Base-by-base conservation (phyloP, 2,329 filamentous ascomycete species). In the Fusarium poae region DNA sequence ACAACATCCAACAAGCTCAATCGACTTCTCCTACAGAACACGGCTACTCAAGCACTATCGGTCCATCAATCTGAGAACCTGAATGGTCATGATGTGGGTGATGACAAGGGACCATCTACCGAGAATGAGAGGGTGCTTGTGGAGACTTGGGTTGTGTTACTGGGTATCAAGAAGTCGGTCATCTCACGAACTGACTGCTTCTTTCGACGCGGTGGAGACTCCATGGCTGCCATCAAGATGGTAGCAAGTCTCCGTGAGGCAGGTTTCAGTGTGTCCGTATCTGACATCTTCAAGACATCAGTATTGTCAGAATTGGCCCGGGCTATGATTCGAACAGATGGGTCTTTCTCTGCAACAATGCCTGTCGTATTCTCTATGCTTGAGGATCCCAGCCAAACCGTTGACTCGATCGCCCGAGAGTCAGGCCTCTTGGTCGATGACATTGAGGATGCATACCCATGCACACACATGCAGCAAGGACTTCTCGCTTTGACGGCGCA, bases 401-500 rank as follows among this genome's bases (percentile, higher is more conserved):
- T 52, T 3, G n/a, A 4, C 2, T 23, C 10, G 5, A 35, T 57
- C 6, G 5, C 1, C 1, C 10, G 7, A 21, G 54, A 27, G 8
- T 2, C 29, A 15, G 21, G 29, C 3, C 7, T 57, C 23, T 29
- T 5, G 6, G 5, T 43, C 16, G n/a, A 43, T 7, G 18, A 52
- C 1, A 35, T 57, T 4, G 46, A 57, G 15, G 54, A 57, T 29
- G 54, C 21, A 2, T 57, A 57, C 16, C 46, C 54, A 2, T 35
- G 46, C 11, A 57, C 54, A 6, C 54, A 57, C 3, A 57, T 57
- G n/a, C 54, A 57, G 23, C 46, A 57, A 13, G 54, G 54, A 3
- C 8, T 57, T 15, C 20, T 57, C 11, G 54, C 54, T 3, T n/a
- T 57, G 29, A 57, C 54, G n/a, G 45, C 54, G 4, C 45, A 57